These are phyloP conservation scores for Clitoria ternatea DNA, from an alignment of 306 rosid species.

Conservation along the genomic window DNA sequence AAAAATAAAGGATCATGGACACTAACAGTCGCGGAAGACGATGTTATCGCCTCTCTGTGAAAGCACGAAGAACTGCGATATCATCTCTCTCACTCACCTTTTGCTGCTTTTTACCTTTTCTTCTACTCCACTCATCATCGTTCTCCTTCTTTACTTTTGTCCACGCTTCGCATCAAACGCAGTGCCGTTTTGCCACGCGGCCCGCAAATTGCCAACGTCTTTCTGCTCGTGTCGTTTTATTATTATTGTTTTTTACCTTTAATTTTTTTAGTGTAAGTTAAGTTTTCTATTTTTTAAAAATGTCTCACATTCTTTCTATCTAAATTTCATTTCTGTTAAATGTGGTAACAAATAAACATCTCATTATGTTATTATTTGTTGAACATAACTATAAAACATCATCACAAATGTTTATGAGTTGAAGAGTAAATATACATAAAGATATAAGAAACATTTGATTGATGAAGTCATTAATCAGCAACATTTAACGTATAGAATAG, in stretches of 20 bases:
- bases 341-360: too few relatives aligned
- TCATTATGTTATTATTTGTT: too few relatives aligned
- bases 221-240: conserved; percentile 6
- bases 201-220: background rate
- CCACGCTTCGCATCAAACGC: conserved; percentile 23
- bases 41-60: conserved; percentile 91
- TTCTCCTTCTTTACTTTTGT: conserved; percentile 12
- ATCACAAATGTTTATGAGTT: too few relatives aligned
- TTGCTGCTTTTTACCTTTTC: background rate
- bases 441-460: too few relatives aligned
- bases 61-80: conserved; percentile 91
- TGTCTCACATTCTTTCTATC: too few relatives aligned
- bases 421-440: too few relatives aligned
- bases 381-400: too few relatives aligned
- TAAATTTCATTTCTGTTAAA: too few relatives aligned
- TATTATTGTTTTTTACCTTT: background rate
- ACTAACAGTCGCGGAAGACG: conserved; percentile 84
- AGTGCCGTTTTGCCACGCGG: conserved; percentile 30
- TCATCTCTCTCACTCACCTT: conserved; percentile 32
- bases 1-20: background rate
- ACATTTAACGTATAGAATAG: too few relatives aligned
- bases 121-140: conserved; percentile 13
- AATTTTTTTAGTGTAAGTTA: background rate
- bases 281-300: too few relatives aligned
- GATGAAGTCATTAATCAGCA: too few relatives aligned